These are phyloP conservation scores for Fonsecaea nubica DNA, from an alignment of 2,329 filamentous ascomycete species.

Conservation along the genomic window DNA sequence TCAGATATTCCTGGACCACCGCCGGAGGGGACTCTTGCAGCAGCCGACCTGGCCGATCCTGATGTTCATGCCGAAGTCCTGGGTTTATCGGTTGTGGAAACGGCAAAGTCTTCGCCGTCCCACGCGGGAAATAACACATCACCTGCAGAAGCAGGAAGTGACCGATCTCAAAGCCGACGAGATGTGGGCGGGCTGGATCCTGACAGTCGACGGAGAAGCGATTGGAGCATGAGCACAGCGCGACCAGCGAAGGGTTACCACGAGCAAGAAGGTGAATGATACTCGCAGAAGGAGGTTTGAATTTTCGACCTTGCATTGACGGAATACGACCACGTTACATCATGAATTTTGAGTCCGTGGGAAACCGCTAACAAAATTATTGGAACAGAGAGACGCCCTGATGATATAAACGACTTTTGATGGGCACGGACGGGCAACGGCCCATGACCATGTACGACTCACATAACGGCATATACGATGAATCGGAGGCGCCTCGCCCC, in stretches of 20 bases:
- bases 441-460: background rate
- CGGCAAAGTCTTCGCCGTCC: background rate
- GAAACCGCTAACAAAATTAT: background rate
- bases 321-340: background rate
- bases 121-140: background rate
- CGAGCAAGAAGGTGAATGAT: background rate
- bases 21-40: constrained; percentile 21
- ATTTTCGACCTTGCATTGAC: background rate
- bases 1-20: constrained; percentile 34
- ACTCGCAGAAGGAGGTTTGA: background rate
- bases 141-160: background rate
- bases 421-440: too few species aligned
- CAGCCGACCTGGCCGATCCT: constrained; percentile 13
- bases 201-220: constrained; percentile 25
- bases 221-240: constrained; percentile 35
- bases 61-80: constrained; percentile 18
- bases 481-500: background rate
- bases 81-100: constrained; percentile 16
- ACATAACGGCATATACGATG: background rate
- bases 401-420: background rate
- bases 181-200: constrained; percentile 26
- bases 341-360: background rate
- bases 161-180: constrained; percentile 9
- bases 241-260: constrained; percentile 11
- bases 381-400: background rate